Evolutionary conservation across 306 rosid species (phyloP).

Genomic region (Fagus sylvatica): DNA sequence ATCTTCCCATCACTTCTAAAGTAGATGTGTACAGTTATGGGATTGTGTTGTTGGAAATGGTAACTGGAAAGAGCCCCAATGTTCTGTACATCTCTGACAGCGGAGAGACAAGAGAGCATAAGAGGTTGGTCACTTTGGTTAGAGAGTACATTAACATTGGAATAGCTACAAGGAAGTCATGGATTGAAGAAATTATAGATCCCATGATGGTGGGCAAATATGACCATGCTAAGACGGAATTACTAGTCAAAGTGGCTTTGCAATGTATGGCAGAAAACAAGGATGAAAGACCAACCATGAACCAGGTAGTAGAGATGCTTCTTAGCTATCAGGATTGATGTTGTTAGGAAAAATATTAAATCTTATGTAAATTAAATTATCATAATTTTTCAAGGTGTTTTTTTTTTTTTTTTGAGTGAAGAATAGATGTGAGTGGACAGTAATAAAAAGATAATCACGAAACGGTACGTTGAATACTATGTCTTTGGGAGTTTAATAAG

Average conservation of each 20-base stretch:
- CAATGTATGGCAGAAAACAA: slow-evolving; percentile 32
- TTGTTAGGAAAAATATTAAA: neutral
- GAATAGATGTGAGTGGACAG: too few relatives aligned
- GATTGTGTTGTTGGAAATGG: too few relatives aligned
- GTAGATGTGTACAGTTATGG: too few relatives aligned
- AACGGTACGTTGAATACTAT: too few relatives aligned
- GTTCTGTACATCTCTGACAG: too few relatives aligned
- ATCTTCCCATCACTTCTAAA: too few relatives aligned
- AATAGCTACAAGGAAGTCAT: neutral
- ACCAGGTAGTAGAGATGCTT: slow-evolving; percentile 33
- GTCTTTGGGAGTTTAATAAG: too few relatives aligned
- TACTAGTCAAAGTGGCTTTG: slow-evolving; percentile 23
- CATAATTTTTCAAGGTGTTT: too few relatives aligned
- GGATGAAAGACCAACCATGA: slow-evolving; percentile 33
- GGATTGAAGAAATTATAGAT: slow-evolving; percentile 26
- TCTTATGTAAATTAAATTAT: neutral
- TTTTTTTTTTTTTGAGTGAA: too few relatives aligned
- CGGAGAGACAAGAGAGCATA: too few relatives aligned
- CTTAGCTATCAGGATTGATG: neutral
- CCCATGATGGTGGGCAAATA: slow-evolving; percentile 2
- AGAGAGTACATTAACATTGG: slow-evolving; percentile 12
- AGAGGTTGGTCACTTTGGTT: slow-evolving; percentile 9
- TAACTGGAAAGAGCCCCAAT: too few relatives aligned
- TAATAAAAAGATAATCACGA: too few relatives aligned
- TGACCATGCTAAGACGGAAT: slow-evolving; percentile 11